These are phyloP conservation scores for Homolaphlyctis polyrhiza DNA, from an alignment of 371 early-diverging fungal species.

Conservation along the genomic window DNA sequence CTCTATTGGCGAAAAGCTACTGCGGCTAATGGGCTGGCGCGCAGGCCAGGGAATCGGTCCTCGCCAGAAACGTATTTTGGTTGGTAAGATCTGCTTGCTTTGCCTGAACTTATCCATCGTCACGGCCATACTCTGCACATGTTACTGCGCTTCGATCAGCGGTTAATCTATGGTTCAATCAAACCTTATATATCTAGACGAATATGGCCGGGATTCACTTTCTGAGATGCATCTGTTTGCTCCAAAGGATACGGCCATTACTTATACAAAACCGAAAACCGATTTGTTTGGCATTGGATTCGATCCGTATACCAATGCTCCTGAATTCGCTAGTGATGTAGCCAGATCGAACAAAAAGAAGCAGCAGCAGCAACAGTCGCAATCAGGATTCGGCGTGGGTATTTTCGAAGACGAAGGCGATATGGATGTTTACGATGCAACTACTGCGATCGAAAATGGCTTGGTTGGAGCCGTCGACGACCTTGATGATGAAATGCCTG, in stretches of 20 bases:
- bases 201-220: conserved; percentile 35
- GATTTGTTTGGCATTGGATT: conserved; percentile 67
- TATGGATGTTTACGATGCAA: conserved; percentile 22
- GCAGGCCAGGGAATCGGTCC: conserved; percentile 83
- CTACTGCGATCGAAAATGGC: neutral
- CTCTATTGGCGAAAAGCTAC: conserved; percentile 48
- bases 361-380: neutral
- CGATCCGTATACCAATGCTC: conserved; percentile 57
- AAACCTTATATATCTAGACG: too few relatives aligned
- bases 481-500: neutral
- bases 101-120: too few relatives aligned
- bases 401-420: conserved; percentile 50
- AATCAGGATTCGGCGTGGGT: conserved; percentile 41
- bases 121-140: too few relatives aligned
- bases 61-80: conserved; percentile 39
- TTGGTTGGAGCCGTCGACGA: neutral
- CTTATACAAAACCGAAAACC: conserved; percentile 41
- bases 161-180: too few relatives aligned
- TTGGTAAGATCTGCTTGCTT: neutral
- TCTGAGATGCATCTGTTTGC: conserved; percentile 58
- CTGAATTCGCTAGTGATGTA: conserved; percentile 60
- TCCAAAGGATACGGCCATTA: conserved; percentile 63
- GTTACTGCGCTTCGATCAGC: too few relatives aligned
- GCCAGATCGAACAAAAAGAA: too few relatives aligned
- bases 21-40: conserved; percentile 79